Evolutionary conservation across 345 rosid genomes (phyloP).

Genomic region (Eucalyptus caleyi): DNA sequence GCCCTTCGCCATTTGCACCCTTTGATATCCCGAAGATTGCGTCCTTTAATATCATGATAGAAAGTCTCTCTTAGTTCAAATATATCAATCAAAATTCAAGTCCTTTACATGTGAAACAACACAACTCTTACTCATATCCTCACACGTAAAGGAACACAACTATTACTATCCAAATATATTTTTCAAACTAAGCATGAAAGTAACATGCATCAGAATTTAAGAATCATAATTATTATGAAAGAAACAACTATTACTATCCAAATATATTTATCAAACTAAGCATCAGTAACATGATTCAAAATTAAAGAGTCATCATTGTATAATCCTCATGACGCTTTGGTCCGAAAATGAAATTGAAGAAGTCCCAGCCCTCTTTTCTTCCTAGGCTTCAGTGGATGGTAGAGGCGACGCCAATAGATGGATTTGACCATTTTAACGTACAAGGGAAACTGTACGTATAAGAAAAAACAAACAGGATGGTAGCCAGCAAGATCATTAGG

Average conservation of each 20-base stretch:
- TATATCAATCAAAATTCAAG: not conserved
- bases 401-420: not conserved
- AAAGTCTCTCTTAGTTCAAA: not conserved
- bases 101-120: not conserved
- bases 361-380: not conserved
- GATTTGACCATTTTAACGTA: not conserved
- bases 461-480: not conserved
- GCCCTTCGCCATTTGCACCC: not conserved
- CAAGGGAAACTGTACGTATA: not conserved
- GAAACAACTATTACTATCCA: too few species aligned
- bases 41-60: not conserved
- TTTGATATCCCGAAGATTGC: not conserved
- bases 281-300: not conserved
- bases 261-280: not conserved
- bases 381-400: not conserved
- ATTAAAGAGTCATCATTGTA: not conserved
- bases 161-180: not conserved
- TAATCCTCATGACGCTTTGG: not conserved
- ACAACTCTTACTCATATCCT: not conserved
- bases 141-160: not conserved
- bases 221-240: too few species aligned
- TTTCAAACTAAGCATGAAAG: not conserved
- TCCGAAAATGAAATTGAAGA: not conserved
- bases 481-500: accelerated
- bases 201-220: too few species aligned